These are phyloP conservation scores for Cadophora sp. DNA, from an alignment of 2,329 filamentous ascomycete species.

Conservation along the genomic window DNA sequence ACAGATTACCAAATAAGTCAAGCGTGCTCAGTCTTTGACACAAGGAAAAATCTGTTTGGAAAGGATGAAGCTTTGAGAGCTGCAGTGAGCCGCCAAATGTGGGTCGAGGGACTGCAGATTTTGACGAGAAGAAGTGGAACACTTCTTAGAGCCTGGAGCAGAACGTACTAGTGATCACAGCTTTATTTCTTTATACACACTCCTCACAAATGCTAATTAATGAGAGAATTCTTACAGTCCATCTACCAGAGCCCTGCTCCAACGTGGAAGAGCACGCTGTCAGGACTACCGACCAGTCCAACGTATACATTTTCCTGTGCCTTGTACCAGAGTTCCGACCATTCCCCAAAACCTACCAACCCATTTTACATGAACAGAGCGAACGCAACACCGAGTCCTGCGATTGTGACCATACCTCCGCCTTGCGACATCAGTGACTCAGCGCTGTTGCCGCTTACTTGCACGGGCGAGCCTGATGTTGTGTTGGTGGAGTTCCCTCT, in stretches of 20 bases:
- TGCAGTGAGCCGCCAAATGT: constrained; percentile 10
- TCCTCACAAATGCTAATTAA: background rate
- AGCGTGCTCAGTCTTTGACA: background rate
- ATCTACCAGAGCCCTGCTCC: constrained; percentile 10
- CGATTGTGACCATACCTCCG: constrained; percentile 41
- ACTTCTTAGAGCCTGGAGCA: background rate
- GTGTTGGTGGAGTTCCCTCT: constrained; percentile 26
- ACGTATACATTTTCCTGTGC: background rate
- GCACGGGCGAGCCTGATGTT: constrained; percentile 25
- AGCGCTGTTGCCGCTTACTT: constrained; percentile 33
- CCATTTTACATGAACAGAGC: constrained; percentile 43
- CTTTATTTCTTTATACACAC: background rate
- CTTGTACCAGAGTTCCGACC: background rate
- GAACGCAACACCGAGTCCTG: constrained; percentile 41
- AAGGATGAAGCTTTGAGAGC: constrained; percentile 9
- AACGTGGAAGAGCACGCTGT: background rate
- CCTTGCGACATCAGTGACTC: constrained; percentile 34
- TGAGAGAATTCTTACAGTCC: background rate
- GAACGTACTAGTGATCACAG: background rate
- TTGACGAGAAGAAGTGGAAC: background rate
- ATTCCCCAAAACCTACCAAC: background rate
- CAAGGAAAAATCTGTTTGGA: no score
- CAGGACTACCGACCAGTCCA: background rate
- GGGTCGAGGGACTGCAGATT: constrained; percentile 2
- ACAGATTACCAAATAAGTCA: background rate